phyloP scores from a whole-genome alignment of 106 monocot species.

The Dendrobium huoshanense region DNA sequence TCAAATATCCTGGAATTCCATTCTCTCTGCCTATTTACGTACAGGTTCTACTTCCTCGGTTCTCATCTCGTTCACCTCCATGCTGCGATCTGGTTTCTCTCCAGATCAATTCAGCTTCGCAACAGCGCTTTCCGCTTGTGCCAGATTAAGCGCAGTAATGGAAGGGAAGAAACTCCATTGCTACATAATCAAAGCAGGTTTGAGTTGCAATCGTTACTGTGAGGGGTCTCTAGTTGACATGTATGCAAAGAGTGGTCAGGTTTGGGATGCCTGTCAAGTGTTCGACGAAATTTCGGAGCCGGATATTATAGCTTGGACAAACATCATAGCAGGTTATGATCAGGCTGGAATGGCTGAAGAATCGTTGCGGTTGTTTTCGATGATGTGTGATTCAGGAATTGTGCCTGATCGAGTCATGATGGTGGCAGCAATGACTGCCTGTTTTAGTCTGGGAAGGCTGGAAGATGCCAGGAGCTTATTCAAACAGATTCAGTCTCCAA shows the following conservation, averaged over 20 bases:
- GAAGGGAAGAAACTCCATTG: constrained; percentile 34
- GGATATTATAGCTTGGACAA: constrained; percentile 58
- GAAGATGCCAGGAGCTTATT: constrained; percentile 39
- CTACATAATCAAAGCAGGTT: constrained; percentile 35
- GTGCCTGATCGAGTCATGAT: constrained; percentile 30
- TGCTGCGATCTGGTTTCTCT: constrained; percentile 13
- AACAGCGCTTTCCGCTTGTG: constrained; percentile 37
- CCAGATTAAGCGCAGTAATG: constrained; percentile 14
- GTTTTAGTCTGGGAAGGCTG: constrained; percentile 34
- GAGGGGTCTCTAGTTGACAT: constrained; percentile 50
- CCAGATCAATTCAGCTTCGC: constrained; percentile 52
- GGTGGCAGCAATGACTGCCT: constrained; percentile 50
- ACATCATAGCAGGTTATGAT: constrained; percentile 64
- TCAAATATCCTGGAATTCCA: constrained; percentile 35
- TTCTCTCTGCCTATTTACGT: constrained; percentile 35
- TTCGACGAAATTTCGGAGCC: constrained; percentile 36
- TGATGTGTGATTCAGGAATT: constrained; percentile 28
- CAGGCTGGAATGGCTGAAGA: constrained; percentile 24
- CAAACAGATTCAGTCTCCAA: constrained; percentile 25
- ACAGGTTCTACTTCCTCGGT: constrained; percentile 20
- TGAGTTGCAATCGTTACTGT: constrained; percentile 31
- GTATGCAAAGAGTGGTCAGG: constrained; percentile 40
- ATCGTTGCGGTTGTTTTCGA: constrained; percentile 39
- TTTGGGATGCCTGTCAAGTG: constrained; percentile 38
- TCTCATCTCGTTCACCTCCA: constrained; percentile 11